Evolutionary conservation across 2,329 filamentous ascomycete species (phyloP).

Genomic region (Tolypocladium tropicale): DNA sequence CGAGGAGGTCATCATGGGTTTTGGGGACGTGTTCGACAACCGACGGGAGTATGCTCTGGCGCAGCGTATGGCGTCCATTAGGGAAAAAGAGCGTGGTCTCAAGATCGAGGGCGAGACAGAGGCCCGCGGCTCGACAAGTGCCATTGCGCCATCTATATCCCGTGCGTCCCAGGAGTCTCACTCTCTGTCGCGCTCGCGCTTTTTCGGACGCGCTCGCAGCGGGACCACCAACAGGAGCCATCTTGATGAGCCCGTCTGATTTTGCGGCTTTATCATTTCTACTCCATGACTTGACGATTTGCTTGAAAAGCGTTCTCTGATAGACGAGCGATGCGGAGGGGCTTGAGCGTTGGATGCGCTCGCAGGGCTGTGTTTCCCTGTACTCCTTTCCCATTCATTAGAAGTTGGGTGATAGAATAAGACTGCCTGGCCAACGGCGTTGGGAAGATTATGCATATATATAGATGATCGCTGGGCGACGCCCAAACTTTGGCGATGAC

Average conservation of each 20-base stretch:
- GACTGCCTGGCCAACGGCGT: not conserved
- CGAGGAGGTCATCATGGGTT: slow-evolving; percentile 25
- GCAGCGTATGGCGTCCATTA: slow-evolving; percentile 25
- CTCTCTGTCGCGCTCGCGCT: slow-evolving; percentile 16
- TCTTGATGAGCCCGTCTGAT: slow-evolving; percentile 18
- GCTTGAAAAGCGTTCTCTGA: not conserved
- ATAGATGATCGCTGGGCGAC: not conserved
- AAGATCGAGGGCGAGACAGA: slow-evolving; percentile 15
- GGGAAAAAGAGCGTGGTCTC: slow-evolving; percentile 23
- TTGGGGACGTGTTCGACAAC: slow-evolving; percentile 35
- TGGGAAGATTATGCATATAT: not conserved
- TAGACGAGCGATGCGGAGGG: not conserved
- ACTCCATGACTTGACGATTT: not conserved
- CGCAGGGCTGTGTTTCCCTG: not conserved
- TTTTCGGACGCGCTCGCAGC: slow-evolving; percentile 18
- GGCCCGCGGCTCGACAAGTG: slow-evolving; percentile 17
- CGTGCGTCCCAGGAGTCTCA: slow-evolving; percentile 9
- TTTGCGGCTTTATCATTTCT: not conserved
- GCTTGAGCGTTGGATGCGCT: not conserved
- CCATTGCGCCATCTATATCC: slow-evolving; percentile 12
- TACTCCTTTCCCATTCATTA: not conserved
- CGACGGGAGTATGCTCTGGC: slow-evolving; percentile 25
- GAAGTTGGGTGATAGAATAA: not conserved
- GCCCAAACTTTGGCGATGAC: not conserved
- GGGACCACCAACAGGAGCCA: slow-evolving; percentile 13